These are phyloP conservation scores for Colletotrichum karsti DNA, from an alignment of 2,329 filamentous ascomycete genomes.

Conservation along the genomic window DNA sequence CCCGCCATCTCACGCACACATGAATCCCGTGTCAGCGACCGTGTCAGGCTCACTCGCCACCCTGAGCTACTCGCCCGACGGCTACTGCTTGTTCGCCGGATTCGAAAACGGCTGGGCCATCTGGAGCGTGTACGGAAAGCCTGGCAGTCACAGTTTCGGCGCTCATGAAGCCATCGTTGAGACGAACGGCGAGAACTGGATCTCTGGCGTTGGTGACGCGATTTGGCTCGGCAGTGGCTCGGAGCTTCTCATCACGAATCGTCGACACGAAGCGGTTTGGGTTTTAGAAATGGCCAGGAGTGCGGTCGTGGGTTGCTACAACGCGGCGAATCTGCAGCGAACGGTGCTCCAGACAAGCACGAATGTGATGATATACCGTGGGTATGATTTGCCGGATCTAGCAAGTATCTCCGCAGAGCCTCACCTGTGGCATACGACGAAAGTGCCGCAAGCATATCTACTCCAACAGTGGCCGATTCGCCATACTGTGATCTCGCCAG, in stretches of 20 bases:
- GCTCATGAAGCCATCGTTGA: constrained; percentile 71
- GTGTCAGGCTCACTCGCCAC: constrained; percentile 78
- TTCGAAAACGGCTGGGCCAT: constrained; percentile 93
- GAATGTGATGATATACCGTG: constrained; percentile 90
- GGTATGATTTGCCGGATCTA: constrained; percentile 89
- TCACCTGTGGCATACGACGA: constrained; percentile 93
- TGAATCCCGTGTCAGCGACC: constrained; percentile 71
- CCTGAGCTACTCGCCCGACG: constrained; percentile 90
- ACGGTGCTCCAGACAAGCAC: constrained; percentile 90
- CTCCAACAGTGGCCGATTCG: constrained; percentile 94
- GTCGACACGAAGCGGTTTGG: constrained; percentile 82
- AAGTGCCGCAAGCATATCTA: constrained; percentile 85
- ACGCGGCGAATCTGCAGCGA: constrained; percentile 87
- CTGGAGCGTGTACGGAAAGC: constrained; percentile 97
- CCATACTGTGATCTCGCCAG: constrained; percentile 85
- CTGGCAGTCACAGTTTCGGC: constrained; percentile 84
- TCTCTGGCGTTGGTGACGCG: constrained; percentile 79
- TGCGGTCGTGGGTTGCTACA: constrained; percentile 91
- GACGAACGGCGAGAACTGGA: constrained; percentile 81
- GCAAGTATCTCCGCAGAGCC: constrained; percentile 92
- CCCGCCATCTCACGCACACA: constrained; percentile 82
- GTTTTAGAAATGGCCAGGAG: constrained; percentile 92
- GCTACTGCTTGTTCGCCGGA: constrained; percentile 94
- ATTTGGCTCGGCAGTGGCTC: constrained; percentile 90
- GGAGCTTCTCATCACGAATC: constrained; percentile 79